Base-by-base conservation (phyloP, 2,329 filamentous ascomycete genomes). In the Phialophora expanda region DNA sequence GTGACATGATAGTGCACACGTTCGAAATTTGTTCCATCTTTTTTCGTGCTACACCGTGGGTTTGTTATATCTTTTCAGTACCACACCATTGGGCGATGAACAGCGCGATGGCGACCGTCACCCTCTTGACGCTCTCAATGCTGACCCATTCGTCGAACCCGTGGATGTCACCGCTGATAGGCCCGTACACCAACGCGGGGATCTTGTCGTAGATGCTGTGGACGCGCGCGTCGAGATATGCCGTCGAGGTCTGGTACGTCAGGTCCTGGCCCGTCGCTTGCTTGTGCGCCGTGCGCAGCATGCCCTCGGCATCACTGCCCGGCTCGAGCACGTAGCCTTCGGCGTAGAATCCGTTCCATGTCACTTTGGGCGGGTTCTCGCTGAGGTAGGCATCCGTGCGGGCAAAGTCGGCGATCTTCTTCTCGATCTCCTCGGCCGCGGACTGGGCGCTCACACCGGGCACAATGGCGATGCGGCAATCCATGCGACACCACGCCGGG, bases 81-180 rank as follows among this genome's bases (percentile, higher is more conserved):
- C 65, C 68, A 62, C 68, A 69, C 68, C 68, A 70, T 56, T 66
- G 61, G 3, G 68, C 68, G 38, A 70, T 68, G 55, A 70, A 70
- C 30, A 70, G 51, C 17, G 68, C 68, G 8, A 70, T 68, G 6
- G 68, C 66, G 5, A 61, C 50, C 12, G 68, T 70, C 26, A 65
- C 59, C 38, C 64, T 61, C 54, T 68, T 70, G 22, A 70, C 14
- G 20, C 81, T 84, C 6, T 81, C 70, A 1, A 80, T 75, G 20
- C 82, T 78, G 0, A 82, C 82, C 78, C 79, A 85, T 72, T 86
- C 84, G 60, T 83, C 79, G 51, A 82, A 82, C 0, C 75, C 77
- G 69, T 86, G 83, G 2, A 85, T 69, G 0, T 84, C 84, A 4
- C 78, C 77, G n/a, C 56, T 60, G 14, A 70, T 62, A 3, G 64